Evolutionary conservation across 331 rosid genomes (phyloP).

Genomic region (Rosa hybrid): DNA sequence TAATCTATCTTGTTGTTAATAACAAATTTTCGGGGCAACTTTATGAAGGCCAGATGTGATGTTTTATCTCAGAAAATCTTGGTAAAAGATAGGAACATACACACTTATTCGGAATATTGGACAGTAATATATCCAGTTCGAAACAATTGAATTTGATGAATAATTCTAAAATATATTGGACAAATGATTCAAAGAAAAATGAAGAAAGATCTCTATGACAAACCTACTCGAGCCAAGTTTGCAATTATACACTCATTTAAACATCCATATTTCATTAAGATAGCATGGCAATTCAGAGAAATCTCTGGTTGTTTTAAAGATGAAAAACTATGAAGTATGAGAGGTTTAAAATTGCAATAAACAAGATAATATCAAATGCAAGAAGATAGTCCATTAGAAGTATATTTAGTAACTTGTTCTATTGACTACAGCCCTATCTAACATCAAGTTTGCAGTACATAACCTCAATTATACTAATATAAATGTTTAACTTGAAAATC

Average conservation of each 20-base stretch:
- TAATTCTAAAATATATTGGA: neutral
- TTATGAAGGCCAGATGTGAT: neutral
- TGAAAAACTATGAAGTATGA: neutral
- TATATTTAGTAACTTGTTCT: neutral
- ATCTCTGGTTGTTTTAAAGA: neutral
- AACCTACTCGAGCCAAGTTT: neutral
- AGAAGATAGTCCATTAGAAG: neutral
- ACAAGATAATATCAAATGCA: neutral
- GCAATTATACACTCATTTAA: constrained; percentile 1
- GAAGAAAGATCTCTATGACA: neutral
- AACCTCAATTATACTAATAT: neutral
- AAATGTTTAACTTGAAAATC: neutral
- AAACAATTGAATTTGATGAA: neutral
- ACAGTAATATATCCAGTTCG: neutral
- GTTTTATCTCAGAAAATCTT: neutral
- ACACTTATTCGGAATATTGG: neutral
- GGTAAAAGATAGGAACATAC: neutral
- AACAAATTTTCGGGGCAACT: neutral
- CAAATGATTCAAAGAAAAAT: neutral
- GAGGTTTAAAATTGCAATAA: neutral
- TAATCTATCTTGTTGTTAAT: neutral
- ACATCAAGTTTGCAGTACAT: neutral
- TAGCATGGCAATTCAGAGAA: neutral
- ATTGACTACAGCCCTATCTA: neutral
- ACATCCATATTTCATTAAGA: neutral